phyloP scores from a whole-genome alignment of 129 eudicot genomes.

The Flaveria robusta region DNA sequence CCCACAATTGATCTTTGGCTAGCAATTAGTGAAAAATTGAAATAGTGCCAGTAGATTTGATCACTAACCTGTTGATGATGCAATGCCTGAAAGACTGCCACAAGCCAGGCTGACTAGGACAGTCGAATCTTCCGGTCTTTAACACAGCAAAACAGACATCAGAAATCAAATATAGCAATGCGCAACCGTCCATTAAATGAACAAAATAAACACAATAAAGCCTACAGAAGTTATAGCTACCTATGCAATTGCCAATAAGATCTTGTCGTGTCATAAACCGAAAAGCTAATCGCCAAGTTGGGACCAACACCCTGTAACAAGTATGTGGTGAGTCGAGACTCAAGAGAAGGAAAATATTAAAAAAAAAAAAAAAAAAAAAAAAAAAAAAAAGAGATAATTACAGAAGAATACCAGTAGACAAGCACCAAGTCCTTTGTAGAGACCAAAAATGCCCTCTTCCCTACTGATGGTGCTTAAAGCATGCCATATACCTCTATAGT shows the following conservation, averaged over 20 bases:
- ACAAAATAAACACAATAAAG: neutral
- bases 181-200: neutral
- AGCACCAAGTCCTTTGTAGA: conserved; percentile 97
- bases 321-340: neutral
- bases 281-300: conserved; percentile 87
- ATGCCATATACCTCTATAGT: conserved; percentile 89
- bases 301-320: conserved; percentile 91
- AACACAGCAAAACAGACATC: conserved; percentile 3
- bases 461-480: conserved; percentile 72
- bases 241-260: conserved; percentile 75
- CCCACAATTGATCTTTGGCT: too few relatives aligned
- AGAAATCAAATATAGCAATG: neutral
- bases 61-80: conserved; percentile 91
- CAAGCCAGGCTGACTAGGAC: conserved; percentile 84
- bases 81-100: conserved; percentile 97
- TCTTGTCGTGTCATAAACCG: conserved; percentile 82
- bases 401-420: conserved; percentile 67
- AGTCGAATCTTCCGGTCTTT: conserved; percentile 84
- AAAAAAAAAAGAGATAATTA: neutral
- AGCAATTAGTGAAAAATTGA: neutral
- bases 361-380: too few relatives aligned
- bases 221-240: conserved; percentile 27
- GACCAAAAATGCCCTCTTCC: conserved; percentile 82
- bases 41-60: conserved; percentile 2
- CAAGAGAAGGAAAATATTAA: neutral